Base-by-base conservation (phyloP, 1,139 yeast genomes). In the Lodderomyces metapsilosis region DNA sequence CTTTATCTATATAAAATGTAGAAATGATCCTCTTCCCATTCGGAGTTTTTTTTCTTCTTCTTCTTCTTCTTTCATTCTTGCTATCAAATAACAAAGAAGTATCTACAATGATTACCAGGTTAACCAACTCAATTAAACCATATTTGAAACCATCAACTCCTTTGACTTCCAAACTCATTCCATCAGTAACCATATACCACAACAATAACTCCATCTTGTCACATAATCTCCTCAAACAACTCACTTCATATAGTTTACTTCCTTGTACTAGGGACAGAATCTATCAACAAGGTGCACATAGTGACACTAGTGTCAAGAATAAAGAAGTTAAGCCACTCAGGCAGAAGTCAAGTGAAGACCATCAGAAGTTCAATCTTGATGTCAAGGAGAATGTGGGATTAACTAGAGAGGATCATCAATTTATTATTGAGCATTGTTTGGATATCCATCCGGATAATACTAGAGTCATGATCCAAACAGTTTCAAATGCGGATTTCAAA, bases 381-480 rank as follows among this genome's bases (percentile, higher is more conserved):
- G 48, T 59, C 38, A 56, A 59, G 47, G 44, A 53, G 21, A 56
- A 62, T 44, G 52, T 56, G 43, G 48, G 52, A 25, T 61, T 67
- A 17, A 50, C 62, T 36, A 57, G 58, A 42, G 47, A 52, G 11
- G 72, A 71, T 43, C 71, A 66, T 52, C 52, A 56, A 30, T 62
- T 60, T 43, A 66, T 71, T 27, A 62, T 61, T 43, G 56, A 61
- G 42, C 58, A 64, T 41, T 70, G 72, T 49, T 56, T 69, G 41
- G 63, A 67, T 41, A 66, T 71, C 24, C 78, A 72, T 47, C 77
- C 78, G n/a, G 71, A 67, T 49, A 72, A 71, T 50, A 56, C 60
- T 30, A 50, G 53, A 15, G 61, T 64, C 31, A 62, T 70, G 41
- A 56, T 59, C 37, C 52, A 48, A 41, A 46, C 52, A 36, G 62